Conservation (phyloP, 2,329 filamentous ascomycete species). For the Apiospora hydei region DNA sequence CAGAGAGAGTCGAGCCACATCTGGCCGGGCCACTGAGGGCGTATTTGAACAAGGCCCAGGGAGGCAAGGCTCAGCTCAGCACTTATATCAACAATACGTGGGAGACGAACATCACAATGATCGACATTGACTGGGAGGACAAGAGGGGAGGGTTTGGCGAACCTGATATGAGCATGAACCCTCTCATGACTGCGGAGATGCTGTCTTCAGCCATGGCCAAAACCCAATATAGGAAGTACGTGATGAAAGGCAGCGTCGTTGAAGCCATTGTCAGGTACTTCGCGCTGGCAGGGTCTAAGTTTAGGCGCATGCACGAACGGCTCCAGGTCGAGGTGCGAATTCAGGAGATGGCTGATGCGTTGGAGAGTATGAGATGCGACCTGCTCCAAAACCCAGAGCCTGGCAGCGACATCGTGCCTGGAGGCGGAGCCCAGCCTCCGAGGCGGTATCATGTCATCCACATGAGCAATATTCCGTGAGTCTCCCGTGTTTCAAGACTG, state of each 20-base stretch:
- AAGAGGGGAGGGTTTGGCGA: neutral
- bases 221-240: too few species aligned
- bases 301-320: neutral
- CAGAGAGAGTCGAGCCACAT: neutral
- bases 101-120: neutral
- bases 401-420: neutral
- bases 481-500: neutral
- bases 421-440: neutral
- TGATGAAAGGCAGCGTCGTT: neutral
- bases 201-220: neutral
- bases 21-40: neutral
- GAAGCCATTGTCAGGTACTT: neutral
- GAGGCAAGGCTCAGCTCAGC: neutral
- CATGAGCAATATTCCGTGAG: neutral
- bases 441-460: neutral
- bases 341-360: neutral
- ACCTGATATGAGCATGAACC: neutral
- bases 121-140: neutral
- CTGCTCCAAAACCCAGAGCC: neutral
- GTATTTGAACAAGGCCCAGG: neutral
- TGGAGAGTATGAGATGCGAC: neutral
- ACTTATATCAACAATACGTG: neutral
- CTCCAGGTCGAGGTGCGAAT: neutral
- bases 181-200: neutral
- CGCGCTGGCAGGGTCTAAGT: neutral